phyloP scores from a whole-genome alignment of 306 rosid genomes.

The Inga laurina region DNA sequence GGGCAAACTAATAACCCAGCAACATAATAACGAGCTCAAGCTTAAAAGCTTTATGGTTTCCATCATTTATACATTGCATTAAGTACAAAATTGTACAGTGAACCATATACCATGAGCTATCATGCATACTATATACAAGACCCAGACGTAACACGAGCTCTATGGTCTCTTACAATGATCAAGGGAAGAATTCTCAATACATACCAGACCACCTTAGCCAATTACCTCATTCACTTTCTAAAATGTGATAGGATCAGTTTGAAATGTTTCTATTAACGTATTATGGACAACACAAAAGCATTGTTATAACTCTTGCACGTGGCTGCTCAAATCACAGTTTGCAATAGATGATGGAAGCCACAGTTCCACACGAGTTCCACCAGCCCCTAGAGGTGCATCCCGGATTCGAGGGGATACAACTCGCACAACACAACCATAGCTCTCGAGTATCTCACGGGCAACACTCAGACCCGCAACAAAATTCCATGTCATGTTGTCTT shows the following conservation, averaged over 20 bases:
- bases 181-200: conserved; percentile 15
- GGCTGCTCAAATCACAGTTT: conserved; percentile 49
- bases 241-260: not conserved
- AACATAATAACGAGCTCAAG: conserved; percentile 1
- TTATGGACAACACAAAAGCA: conserved; percentile 6
- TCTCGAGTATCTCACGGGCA: conserved; percentile 94
- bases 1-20: not conserved
- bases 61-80: conserved; percentile 10
- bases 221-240: conserved; percentile 22
- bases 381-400: conserved; percentile 86
- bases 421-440: conserved; percentile 90
- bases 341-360: conserved; percentile 74
- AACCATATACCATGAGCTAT: conserved; percentile 20
- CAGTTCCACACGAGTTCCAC: conserved; percentile 92
- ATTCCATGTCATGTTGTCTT: conserved; percentile 97
- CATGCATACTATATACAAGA: conserved; percentile 38
- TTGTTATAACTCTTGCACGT: conserved; percentile 44
- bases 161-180: not conserved
- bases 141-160: not conserved
- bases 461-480: conserved; percentile 88
- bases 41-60: conserved; percentile 2
- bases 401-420: conserved; percentile 77
- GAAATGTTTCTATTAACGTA: conserved; percentile 28
- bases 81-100: not conserved
- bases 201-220: conserved; percentile 9